These are phyloP conservation scores for Artemisia tridentata DNA, from an alignment of 129 eudicot genomes.

Conservation along the genomic window DNA sequence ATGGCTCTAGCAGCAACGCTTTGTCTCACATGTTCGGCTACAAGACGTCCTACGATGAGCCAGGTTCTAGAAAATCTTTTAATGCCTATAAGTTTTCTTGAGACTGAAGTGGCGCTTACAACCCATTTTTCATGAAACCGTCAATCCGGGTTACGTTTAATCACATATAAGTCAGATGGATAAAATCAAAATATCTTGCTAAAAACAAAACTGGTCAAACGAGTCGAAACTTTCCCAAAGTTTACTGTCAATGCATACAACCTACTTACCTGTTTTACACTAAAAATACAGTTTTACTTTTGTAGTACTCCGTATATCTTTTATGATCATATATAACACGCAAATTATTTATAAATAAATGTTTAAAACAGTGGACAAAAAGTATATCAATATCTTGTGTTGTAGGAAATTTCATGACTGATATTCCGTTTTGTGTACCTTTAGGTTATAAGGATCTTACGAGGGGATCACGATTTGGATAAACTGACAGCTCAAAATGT, in stretches of 20 bases:
- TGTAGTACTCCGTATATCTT: too few species aligned
- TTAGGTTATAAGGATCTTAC: conserved; percentile 45
- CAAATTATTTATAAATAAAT: too few species aligned
- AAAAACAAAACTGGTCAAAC: neutral
- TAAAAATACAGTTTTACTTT: neutral
- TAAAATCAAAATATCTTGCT: neutral
- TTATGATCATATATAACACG: too few species aligned
- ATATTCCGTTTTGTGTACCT: neutral
- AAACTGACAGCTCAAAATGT: conserved; percentile 27
- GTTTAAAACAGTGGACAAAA: too few species aligned
- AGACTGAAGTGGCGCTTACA: neutral
- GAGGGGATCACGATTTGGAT: conserved; percentile 56
- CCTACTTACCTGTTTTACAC: too few species aligned
- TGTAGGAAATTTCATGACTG: neutral
- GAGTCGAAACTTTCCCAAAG: neutral
- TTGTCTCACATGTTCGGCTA: conserved; percentile 77
- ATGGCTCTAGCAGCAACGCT: conserved; percentile 76
- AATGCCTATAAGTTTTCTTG: neutral
- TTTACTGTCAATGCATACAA: too few species aligned
- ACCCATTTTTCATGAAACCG: neutral
- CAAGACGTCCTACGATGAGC: conserved; percentile 81
- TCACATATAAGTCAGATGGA: neutral
- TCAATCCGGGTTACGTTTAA: neutral
- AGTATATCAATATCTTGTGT: neutral
- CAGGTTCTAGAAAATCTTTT: conserved; percentile 46